A percentile compares a stretch with the other conserved stretches of the same genome.
Conservation (phyloP, 768 basidiomycete genomes). For the Suillus brevipes region DNA sequence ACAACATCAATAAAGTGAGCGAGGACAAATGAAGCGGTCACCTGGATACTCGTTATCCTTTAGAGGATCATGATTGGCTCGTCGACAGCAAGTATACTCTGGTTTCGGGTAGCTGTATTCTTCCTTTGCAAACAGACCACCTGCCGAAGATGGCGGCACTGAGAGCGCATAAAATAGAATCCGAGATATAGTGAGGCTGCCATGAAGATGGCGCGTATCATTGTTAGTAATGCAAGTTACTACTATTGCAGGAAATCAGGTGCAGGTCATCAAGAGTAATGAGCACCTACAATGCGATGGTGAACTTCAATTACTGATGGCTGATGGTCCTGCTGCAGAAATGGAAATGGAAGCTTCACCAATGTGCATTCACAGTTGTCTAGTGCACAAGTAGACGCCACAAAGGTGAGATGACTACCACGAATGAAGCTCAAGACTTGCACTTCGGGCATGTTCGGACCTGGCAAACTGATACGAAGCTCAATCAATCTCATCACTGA, state of each 20-base stretch:
- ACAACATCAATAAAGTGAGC: neutral
- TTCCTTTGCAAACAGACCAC: neutral
- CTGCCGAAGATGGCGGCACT: neutral
- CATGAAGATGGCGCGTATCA: neutral
- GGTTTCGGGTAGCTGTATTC: neutral
- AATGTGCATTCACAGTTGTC: neutral
- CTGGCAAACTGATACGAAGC: neutral
- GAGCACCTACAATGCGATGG: neutral
- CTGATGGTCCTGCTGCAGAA: neutral
- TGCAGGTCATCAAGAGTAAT: neutral
- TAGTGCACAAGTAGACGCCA: neutral
- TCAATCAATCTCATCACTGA: neutral
- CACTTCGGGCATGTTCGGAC: neutral
- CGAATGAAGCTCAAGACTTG: neutral
- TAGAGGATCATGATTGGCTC: neutral
- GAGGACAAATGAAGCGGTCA: neutral
- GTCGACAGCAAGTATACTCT: neutral
- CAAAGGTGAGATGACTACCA: neutral
- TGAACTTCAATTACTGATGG: neutral
- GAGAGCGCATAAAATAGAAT: neutral
- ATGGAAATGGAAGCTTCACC: neutral
- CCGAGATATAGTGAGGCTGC: neutral
- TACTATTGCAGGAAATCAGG: neutral
- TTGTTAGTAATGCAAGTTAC: neutral
- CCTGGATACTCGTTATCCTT: neutral